Evolutionary conservation across 108 stramenopile species (phyloP).

Genomic region (Fragilaria radians): DNA sequence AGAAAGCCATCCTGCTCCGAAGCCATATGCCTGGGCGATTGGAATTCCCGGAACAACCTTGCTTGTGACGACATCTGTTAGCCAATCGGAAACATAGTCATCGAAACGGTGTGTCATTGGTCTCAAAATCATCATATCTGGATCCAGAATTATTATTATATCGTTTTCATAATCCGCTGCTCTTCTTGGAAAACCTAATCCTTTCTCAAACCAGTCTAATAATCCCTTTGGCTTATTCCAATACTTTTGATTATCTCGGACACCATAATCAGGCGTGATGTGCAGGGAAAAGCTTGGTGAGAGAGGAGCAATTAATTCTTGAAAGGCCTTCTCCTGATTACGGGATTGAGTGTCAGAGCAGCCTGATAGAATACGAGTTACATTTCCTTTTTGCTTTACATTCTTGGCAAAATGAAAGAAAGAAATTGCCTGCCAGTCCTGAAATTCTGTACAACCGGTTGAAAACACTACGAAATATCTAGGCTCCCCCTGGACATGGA

Average conservation of each 20-base stretch:
- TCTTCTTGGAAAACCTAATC: conserved; percentile 10
- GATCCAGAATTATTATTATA: conserved; percentile 83
- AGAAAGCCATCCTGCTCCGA: conserved; percentile 57
- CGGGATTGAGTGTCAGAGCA: conserved; percentile 36
- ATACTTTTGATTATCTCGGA: conserved; percentile 66
- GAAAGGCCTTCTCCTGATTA: conserved; percentile 15
- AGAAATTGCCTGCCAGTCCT: conserved; percentile 81
- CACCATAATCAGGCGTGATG: conserved; percentile 64
- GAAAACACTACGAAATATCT: conserved; percentile 47
- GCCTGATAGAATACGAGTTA: conserved; percentile 71
- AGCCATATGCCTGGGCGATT: conserved; percentile 81
- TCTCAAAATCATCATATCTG: conserved; percentile 83
- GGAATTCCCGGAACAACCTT: conserved; percentile 55
- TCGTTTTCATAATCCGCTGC: conserved; percentile 22
- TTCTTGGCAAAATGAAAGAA: conserved; percentile 65
- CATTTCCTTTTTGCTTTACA: conserved; percentile 60
- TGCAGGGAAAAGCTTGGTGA: conserved; percentile 42
- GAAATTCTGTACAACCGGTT: conserved; percentile 63
- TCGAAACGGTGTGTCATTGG: conserved; percentile 64
- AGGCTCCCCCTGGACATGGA: too few relatives aligned
- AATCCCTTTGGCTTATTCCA: conserved; percentile 88
- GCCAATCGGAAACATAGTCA: conserved; percentile 13
- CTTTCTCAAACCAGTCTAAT: conserved; percentile 58
- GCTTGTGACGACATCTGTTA: background rate
- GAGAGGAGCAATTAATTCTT: conserved; percentile 23